Evolutionary conservation across 352 stramenopile genomes (phyloP), one percentile per base, ranked within the genome.

Genomic region (Globisporangium cylindrosporum): DNA sequence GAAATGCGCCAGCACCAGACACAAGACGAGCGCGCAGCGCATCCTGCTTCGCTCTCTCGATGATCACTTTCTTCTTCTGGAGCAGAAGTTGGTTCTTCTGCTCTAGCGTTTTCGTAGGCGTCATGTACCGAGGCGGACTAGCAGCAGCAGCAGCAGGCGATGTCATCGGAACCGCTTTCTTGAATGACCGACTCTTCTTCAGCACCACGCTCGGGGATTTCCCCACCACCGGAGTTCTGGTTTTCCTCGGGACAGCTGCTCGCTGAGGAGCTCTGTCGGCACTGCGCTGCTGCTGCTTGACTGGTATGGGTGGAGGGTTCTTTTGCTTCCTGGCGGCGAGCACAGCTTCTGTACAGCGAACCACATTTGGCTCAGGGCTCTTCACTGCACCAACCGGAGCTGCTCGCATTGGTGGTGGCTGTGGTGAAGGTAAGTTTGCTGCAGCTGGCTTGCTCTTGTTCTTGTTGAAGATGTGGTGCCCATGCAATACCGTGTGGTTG

Each of bases 401-500:
- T 22, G 8, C 48, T 38, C 32, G 34, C 2, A 3, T 4, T 46
- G 27, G 10, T 22, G 10, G 2, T 32, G 57, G n/a, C 25, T 49
- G 64, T 29, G 64, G n/a, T 25, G 32, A 22, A 12, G 59, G n/a
- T 48, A 4, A 18, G 34, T 18, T 7, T 34, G n/a, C 27, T 2
- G 5, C n/a, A 12, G 14, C 24, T 20, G 25, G n/a, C 10, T 15
- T 59, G 4, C 9, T n/a, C 41, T 59, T 67, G 61, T 41, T 59
- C 65, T 85, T 81, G 18, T 70, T 70, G 62, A 93, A 89, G 7
- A 93, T 81, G 64, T 92, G 71, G 51, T 92, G 77, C 18, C 85
- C 85, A 63, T 93, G 85, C 1, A 92, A 72, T 32, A 92, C 80
- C 18, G 85, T 92, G 73, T 92, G 85, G 49, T 74, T 85, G 27